Conservation (phyloP, 371 early-diverging fungal species). For the Rhizopus stolonifer region DNA sequence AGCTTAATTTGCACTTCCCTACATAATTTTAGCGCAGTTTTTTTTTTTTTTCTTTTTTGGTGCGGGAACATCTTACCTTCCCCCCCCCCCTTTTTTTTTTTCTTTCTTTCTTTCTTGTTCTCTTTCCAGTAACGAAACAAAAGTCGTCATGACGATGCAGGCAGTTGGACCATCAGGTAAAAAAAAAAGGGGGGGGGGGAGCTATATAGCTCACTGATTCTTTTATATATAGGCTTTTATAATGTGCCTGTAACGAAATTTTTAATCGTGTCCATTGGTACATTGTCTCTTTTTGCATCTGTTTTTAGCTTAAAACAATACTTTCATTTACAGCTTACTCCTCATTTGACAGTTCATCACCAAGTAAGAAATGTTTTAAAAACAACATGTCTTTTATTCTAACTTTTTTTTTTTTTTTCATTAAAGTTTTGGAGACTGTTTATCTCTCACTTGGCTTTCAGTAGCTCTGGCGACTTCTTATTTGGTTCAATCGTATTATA, state of each 20-base stretch:
- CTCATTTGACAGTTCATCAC: slow-evolving; percentile 65
- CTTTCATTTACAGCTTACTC: slow-evolving; percentile 63
- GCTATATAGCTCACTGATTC: no score
- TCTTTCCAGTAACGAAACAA: neutral
- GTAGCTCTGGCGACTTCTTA: slow-evolving; percentile 66
- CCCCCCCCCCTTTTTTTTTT: no score
- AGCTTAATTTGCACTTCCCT: no score
- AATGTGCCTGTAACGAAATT: slow-evolving; percentile 73
- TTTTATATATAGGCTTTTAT: slow-evolving; percentile 50
- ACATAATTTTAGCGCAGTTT: no score
- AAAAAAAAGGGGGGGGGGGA: no score
- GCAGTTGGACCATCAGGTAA: slow-evolving; percentile 33
- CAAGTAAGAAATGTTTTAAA: slow-evolving; percentile 51
- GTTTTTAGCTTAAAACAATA: slow-evolving; percentile 55
- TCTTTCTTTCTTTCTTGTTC: no score
- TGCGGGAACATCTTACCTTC: no score
- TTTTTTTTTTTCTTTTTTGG: no score
- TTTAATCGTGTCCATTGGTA: slow-evolving; percentile 55
- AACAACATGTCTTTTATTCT: neutral
- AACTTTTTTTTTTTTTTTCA: neutral
- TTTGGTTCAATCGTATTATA: slow-evolving; percentile 67
- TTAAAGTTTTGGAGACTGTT: slow-evolving; percentile 65
- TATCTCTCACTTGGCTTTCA: slow-evolving; percentile 60
- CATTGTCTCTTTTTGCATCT: slow-evolving; percentile 56
- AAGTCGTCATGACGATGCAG: slow-evolving; percentile 25